Percentiles rank a stretch among this genome's conserved stretches.
Conservation (phyloP, 129 eudicot species). For the Apium graveolens region DNA sequence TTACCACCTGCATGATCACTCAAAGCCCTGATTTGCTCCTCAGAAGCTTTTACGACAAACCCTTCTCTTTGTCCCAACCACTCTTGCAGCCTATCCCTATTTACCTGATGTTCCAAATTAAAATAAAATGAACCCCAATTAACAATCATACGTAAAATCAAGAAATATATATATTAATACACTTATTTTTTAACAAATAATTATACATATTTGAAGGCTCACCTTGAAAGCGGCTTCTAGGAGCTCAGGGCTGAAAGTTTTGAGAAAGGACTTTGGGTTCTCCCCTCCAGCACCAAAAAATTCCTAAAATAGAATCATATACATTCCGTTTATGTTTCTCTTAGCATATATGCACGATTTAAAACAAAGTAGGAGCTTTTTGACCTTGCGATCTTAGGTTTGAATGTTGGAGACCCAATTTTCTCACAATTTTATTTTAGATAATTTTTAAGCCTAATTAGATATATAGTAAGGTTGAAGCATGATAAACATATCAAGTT, state of each 20-base stretch:
- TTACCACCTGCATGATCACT: constrained; percentile 28
- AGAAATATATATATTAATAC: background rate
- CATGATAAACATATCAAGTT: background rate
- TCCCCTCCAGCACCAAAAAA: constrained; percentile 50
- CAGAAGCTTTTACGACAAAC: constrained; percentile 39
- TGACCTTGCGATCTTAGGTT: background rate
- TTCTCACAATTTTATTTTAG: background rate
- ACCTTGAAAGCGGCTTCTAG: constrained; percentile 69
- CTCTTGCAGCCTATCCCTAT: constrained; percentile 27
- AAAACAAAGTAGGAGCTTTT: background rate
- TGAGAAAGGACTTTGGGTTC: constrained; percentile 45
- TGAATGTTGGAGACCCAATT: background rate
- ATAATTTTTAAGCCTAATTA: too few species aligned
- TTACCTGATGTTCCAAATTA: constrained; percentile 22
- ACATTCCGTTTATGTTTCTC: background rate
- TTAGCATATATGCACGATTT: background rate
- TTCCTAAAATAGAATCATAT: constrained; percentile 15
- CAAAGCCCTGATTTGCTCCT: constrained; percentile 56
- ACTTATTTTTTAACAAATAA: background rate
- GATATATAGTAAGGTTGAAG: too few species aligned
- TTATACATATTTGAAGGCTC: background rate
- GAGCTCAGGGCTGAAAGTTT: constrained; percentile 49
- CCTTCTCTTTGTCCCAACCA: constrained; percentile 34
- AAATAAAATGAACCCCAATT: background rate
- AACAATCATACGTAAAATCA: background rate